Conservation (phyloP, 352 stramenopile genomes). For the Phytophthora sp. region DNA sequence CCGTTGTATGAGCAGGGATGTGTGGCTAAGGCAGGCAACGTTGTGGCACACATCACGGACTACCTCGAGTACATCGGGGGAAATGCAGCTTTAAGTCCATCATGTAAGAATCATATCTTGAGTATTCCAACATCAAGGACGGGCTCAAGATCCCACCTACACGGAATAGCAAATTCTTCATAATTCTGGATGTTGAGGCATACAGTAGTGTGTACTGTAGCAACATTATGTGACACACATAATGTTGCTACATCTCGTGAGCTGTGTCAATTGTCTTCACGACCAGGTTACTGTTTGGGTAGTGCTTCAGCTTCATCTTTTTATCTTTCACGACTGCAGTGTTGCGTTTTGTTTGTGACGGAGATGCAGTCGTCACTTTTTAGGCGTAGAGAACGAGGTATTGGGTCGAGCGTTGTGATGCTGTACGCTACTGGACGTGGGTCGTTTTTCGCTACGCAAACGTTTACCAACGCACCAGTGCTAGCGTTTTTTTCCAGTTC, state of each 20-base stretch:
- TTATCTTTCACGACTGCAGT: constrained; percentile 3
- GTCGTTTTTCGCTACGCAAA: constrained; percentile 36
- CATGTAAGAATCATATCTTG: constrained; percentile 44
- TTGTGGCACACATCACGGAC: constrained; percentile 39
- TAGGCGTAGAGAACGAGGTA: constrained; percentile 27
- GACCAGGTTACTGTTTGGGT: neutral
- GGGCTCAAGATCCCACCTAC: constrained; percentile 45
- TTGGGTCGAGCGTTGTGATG: constrained; percentile 47
- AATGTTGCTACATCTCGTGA: too few species aligned
- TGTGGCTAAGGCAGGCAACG: constrained; percentile 49
- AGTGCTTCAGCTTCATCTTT: neutral
- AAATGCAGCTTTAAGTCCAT: constrained; percentile 40
- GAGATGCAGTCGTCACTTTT: constrained; percentile 13
- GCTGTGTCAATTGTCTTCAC: too few species aligned
- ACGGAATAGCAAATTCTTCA: neutral
- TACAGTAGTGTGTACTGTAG: too few species aligned
- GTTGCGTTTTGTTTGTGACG: constrained; percentile 5
- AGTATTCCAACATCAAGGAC: constrained; percentile 48
- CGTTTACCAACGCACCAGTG: constrained; percentile 19
- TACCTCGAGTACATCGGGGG: constrained; percentile 50
- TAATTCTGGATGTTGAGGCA: neutral
- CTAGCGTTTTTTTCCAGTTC: constrained; percentile 27
- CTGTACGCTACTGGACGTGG: constrained; percentile 57
- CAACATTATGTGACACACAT: too few species aligned
- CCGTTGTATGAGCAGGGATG: constrained; percentile 30